Percentiles rank a stretch among this genome's conserved stretches.
phyloP scores from a whole-genome alignment of 768 basidiomycete genomes.

The Heimioporus sp. region DNA sequence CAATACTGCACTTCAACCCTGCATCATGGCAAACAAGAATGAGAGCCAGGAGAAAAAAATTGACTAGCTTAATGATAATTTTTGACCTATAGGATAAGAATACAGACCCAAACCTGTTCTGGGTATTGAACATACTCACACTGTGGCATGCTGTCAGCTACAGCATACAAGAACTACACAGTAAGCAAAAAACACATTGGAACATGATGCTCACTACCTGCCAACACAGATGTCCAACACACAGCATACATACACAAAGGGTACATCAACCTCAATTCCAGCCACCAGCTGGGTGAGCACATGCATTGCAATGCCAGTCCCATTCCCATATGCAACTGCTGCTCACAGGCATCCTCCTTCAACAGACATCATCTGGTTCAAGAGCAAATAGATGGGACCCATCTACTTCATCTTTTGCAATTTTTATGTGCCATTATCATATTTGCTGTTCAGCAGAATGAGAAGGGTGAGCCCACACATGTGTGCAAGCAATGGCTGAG shows the following conservation, averaged over 20 bases:
- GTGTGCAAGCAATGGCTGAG: slow-evolving; percentile 53
- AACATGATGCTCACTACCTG: not conserved
- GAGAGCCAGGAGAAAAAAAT: slow-evolving; percentile 32
- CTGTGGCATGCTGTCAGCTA: slow-evolving; percentile 40
- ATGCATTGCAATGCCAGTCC: too few relatives aligned
- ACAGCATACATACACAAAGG: slow-evolving; percentile 68
- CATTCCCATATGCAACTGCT: too few relatives aligned
- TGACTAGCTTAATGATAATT: slow-evolving; percentile 47
- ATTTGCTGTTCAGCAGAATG: slow-evolving; percentile 42
- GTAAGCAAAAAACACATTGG: slow-evolving; percentile 35
- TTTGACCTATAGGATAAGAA: slow-evolving; percentile 41
- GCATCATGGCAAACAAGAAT: not conserved
- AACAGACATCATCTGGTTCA: slow-evolving; percentile 75
- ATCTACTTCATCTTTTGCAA: slow-evolving; percentile 54
- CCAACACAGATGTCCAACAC: slow-evolving; percentile 6
- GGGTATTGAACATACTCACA: slow-evolving; percentile 40
- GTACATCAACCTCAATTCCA: slow-evolving; percentile 64
- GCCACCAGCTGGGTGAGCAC: too few relatives aligned
- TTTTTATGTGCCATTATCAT: slow-evolving; percentile 53
- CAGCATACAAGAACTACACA: slow-evolving; percentile 45
- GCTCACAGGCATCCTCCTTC: not conserved
- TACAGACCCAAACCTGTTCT: slow-evolving; percentile 41
- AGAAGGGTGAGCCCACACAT: slow-evolving; percentile 39
- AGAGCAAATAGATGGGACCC: slow-evolving; percentile 56
- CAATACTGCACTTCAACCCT: too few relatives aligned